Conservation (phyloP, 2,329 filamentous ascomycete genomes). For the Xylaria sp. region DNA sequence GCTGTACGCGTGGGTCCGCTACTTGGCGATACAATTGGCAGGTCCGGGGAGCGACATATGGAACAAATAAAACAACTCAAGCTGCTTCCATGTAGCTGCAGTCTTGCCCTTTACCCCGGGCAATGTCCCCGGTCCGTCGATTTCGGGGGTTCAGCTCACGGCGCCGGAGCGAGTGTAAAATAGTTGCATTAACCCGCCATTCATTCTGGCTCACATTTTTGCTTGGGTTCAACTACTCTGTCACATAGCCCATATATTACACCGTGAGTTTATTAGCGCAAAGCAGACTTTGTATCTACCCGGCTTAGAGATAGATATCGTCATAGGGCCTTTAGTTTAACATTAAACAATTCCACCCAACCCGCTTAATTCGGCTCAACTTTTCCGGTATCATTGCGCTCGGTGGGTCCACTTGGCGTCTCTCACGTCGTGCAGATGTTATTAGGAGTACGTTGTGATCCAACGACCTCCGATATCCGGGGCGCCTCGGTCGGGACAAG, state of each 20-base stretch:
- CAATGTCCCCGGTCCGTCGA: not conserved
- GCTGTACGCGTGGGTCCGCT: not conserved
- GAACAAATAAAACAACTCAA: not conserved
- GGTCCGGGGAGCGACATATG: not conserved
- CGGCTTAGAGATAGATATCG: not conserved
- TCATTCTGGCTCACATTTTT: no score
- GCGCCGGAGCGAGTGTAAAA: not conserved
- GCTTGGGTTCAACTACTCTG: no score
- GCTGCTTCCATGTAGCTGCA: not conserved
- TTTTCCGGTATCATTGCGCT: slow-evolving; percentile 13
- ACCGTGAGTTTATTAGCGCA: not conserved
- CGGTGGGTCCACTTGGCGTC: slow-evolving; percentile 28
- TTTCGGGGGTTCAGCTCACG: not conserved
- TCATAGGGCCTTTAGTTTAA: not conserved
- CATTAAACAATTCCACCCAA: not conserved
- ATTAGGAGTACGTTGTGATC: slow-evolving; percentile 10
- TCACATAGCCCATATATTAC: no score
- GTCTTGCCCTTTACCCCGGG: not conserved
- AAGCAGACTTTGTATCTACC: no score
- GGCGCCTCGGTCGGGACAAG: slow-evolving; percentile 18
- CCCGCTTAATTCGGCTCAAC: slow-evolving; percentile 10
- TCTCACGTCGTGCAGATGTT: slow-evolving; percentile 3
- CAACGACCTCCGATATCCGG: slow-evolving; percentile 29
- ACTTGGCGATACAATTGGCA: not conserved
- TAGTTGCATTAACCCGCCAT: no score